Evolutionary conservation across 2,329 filamentous ascomycete genomes (phyloP).

Genomic region (Dryadomyces quercus-mongolicae): DNA sequence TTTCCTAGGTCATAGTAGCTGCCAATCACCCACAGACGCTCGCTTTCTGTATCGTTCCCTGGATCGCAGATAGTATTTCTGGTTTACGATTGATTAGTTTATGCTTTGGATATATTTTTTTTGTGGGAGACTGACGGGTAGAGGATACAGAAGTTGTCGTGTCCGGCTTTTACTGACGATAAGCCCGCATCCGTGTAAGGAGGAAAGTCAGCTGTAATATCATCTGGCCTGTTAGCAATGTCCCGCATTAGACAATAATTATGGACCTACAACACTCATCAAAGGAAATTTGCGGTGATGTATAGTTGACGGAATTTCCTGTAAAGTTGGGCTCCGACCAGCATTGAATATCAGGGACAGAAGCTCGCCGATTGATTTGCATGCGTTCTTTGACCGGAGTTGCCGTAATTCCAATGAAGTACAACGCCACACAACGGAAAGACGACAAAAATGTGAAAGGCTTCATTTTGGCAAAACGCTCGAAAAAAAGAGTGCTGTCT

Average conservation of each 20-base stretch:
- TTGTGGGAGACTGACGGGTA: not conserved
- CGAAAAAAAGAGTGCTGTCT: too few relatives aligned
- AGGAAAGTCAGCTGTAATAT: not conserved
- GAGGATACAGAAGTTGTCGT: conserved; percentile 4
- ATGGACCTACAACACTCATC: conserved; percentile 1
- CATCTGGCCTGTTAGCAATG: not conserved
- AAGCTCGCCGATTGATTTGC: not conserved
- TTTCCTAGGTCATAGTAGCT: conserved; percentile 6
- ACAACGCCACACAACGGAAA: not conserved
- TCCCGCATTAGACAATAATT: not conserved
- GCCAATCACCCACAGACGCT: not conserved
- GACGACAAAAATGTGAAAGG: not conserved
- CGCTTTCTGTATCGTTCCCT: not conserved
- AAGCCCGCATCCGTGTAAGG: conserved; percentile 1
- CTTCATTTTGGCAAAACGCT: not conserved
- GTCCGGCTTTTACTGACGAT: conserved; percentile 1
- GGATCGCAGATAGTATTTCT: conserved; percentile 3
- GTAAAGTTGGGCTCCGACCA: conserved; percentile 5
- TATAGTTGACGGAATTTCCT: conserved; percentile 3
- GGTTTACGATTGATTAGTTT: not conserved
- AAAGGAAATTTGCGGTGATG: not conserved
- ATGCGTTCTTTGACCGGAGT: not conserved
- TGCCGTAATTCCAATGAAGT: not conserved
- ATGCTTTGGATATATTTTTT: not conserved
- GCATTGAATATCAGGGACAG: conserved; percentile 1